Conservation (phyloP, 495 filamentous ascomycete genomes). For the Hypoxylon crocopeplum region DNA sequence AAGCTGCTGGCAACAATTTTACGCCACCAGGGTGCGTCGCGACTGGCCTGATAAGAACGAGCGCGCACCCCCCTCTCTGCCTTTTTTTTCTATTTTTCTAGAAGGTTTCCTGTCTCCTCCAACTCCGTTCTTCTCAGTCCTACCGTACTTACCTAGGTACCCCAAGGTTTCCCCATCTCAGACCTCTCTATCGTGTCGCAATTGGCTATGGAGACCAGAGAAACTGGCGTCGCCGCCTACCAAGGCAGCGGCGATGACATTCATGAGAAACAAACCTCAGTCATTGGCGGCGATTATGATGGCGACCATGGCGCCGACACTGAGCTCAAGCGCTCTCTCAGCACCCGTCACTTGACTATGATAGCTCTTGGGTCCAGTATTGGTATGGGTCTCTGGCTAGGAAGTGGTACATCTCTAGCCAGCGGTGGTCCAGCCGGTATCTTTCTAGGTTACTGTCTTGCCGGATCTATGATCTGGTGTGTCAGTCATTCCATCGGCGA, state of each 20-base stretch:
- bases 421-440: constrained; percentile 65
- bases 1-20: no score
- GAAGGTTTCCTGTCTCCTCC: no score
- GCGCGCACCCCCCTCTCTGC: no score
- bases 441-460: constrained; percentile 66
- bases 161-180: neutral
- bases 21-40: no score
- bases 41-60: no score
- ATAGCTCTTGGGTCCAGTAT: constrained; percentile 70
- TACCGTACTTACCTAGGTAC: no score
- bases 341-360: constrained; percentile 63
- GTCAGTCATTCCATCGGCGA: constrained; percentile 59
- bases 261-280: constrained; percentile 6
- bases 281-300: neutral
- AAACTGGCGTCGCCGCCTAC: neutral
- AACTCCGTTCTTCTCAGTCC: no score
- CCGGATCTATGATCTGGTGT: constrained; percentile 62
- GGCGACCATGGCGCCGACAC: constrained; percentile 32
- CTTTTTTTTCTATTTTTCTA: no score
- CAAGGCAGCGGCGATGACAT: constrained; percentile 5
- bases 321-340: constrained; percentile 27
- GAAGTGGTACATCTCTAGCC: constrained; percentile 62
- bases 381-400: constrained; percentile 69
- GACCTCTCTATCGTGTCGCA: neutral
- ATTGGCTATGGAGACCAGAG: constrained; percentile 5